phyloP scores from a whole-genome alignment of 352 stramenopile species.

The Phytophthora ohioensis region DNA sequence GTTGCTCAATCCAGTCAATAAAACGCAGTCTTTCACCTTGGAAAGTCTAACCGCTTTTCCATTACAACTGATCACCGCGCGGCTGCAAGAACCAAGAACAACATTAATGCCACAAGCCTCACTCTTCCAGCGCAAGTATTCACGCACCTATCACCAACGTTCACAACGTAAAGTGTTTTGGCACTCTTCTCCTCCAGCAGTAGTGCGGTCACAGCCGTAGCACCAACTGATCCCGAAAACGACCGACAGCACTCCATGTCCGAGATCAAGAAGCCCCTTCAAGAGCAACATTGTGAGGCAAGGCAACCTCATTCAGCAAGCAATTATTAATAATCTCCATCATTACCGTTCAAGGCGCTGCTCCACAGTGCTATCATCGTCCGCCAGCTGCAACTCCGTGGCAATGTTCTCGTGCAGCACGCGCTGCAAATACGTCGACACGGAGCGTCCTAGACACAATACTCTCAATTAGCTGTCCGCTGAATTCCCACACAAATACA shows the following conservation, averaged over 20 bases:
- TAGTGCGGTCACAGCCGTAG: conserved; percentile 68
- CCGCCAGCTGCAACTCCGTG: conserved; percentile 49
- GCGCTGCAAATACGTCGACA: conserved; percentile 76
- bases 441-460: conserved; percentile 56
- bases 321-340: background rate
- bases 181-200: conserved; percentile 50
- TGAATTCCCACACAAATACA: background rate
- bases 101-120: background rate
- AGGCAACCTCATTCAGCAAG: background rate
- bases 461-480: background rate
- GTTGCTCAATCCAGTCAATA: background rate
- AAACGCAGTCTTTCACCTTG: conserved; percentile 36
- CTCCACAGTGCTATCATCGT: conserved; percentile 58
- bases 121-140: background rate
- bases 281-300: conserved; percentile 9
- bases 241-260: conserved; percentile 78
- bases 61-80: conserved; percentile 69
- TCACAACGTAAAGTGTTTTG: conserved; percentile 66
- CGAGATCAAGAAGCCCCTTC: conserved; percentile 78
- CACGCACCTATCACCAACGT: conserved; percentile 80
- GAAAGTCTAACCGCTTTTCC: conserved; percentile 64
- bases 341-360: conserved; percentile 67
- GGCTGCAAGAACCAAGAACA: conserved; percentile 43
- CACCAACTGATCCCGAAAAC: conserved; percentile 57
- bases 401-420: conserved; percentile 72